phyloP scores from a whole-genome alignment of 2,329 filamentous ascomycete genomes.

The Aureobasidium musti region DNA sequence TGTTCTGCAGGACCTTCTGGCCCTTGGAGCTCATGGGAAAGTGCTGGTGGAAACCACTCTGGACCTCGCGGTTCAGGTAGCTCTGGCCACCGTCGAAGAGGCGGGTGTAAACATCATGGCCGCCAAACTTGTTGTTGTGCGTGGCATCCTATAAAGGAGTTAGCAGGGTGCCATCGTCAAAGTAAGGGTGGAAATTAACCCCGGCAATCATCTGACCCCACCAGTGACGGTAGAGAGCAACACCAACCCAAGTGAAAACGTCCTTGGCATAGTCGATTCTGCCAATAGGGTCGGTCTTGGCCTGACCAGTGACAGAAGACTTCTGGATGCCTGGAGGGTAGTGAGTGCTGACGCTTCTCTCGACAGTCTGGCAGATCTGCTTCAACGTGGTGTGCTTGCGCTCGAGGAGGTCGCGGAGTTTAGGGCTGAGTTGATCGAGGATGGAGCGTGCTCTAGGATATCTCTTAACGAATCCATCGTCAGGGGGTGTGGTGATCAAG shows the following conservation, averaged over 20 bases:
- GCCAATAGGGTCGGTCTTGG: slow-evolving; percentile 40
- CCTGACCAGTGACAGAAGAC: slow-evolving; percentile 35
- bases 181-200: neutral
- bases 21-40: slow-evolving; percentile 51
- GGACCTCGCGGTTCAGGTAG: slow-evolving; percentile 48
- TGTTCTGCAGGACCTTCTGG: slow-evolving; percentile 46
- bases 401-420: neutral
- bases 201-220: slow-evolving; percentile 46
- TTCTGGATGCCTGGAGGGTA: slow-evolving; percentile 39
- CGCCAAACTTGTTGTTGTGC: slow-evolving; percentile 42
- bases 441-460: slow-evolving; percentile 32
- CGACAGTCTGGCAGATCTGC: slow-evolving; percentile 36
- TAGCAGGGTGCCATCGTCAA: neutral
- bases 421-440: slow-evolving; percentile 35
- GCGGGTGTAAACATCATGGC: slow-evolving; percentile 49
- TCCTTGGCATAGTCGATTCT: slow-evolving; percentile 52
- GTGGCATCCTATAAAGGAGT: slow-evolving; percentile 38
- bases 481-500: slow-evolving; percentile 38
- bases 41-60: slow-evolving; percentile 45
- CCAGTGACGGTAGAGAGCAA: slow-evolving; percentile 53
- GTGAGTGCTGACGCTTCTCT: slow-evolving; percentile 42
- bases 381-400: slow-evolving; percentile 37
- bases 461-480: neutral
- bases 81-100: slow-evolving; percentile 46
- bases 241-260: slow-evolving; percentile 54